Base-by-base conservation (phyloP, 2,329 filamentous ascomycete species). In the Stachybotrys elegans region DNA sequence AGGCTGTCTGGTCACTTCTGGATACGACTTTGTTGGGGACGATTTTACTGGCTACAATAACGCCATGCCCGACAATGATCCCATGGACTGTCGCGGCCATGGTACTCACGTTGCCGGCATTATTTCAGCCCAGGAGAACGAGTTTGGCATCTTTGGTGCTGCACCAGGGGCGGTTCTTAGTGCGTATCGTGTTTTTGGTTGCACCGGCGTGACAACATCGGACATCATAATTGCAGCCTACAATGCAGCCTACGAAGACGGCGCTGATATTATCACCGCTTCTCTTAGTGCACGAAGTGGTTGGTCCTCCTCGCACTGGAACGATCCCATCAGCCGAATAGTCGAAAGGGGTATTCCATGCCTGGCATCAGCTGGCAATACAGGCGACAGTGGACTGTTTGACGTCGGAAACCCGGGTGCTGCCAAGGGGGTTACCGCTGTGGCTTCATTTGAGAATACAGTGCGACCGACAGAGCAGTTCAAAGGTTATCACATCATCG, bases 31-130 rank as follows among this genome's bases (percentile, higher is more conserved):
- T 19, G 34, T 36, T 13, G 34, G 34, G 6, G 34, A 36, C 21
- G 5, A 8, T 6, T 36, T 19, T 20, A 17, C 19, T 36, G 34
- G 34, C 13, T 36, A 20, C 16, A 5, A 13, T 19, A 16, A 16
- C 13, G 64, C 67, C 12, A 44, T 61, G 2, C 71, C 73, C 1
- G 72, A 72, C 48, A 43, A 58, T 3, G 73, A 77, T 46, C 77
- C 77, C 4, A 71, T 73, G 47, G 72, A 72, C 46, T 76, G 74
- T 50, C 61, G 57, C 4, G 77, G 77, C 6, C 78, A 83, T 55
- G 78, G 78, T 14, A 78, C 73, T 2, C 77, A 79, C 57, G 76
- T 80, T 29, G 68, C 77, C 5, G 79, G 79, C 38, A 81, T 77
- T 49, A 73, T 83, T 42, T 78, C 75, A 2, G 78, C 78, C 3